Evolutionary conservation across 805 yeast genomes (phyloP).

Genomic region (Metschnikowia gelsemii): DNA sequence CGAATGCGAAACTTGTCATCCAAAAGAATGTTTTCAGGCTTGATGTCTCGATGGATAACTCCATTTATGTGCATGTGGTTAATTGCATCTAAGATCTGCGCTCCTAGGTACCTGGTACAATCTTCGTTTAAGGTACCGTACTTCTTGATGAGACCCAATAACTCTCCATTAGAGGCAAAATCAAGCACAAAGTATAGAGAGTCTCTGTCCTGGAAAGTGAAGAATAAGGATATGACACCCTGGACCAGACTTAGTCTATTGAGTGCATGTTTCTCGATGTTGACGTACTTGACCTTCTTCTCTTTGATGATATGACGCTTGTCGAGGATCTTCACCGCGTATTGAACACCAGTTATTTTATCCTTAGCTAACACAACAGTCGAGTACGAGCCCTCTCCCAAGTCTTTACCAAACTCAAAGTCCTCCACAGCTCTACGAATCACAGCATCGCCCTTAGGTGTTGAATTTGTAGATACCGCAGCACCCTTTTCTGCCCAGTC

Average conservation of each 20-base stretch:
- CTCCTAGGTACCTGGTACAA: conserved; percentile 63
- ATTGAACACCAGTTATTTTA: conserved; percentile 53
- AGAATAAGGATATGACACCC: conserved; percentile 68
- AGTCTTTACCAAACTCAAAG: conserved; percentile 40
- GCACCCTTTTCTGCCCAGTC: conserved; percentile 39
- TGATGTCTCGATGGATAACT: conserved; percentile 76
- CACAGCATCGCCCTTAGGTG: conserved; percentile 22
- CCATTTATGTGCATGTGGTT: conserved; percentile 73
- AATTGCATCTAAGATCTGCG: conserved; percentile 73
- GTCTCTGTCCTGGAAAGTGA: conserved; percentile 76
- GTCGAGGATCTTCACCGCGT: conserved; percentile 75
- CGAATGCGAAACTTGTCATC: conserved; percentile 61
- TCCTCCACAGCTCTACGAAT: conserved; percentile 40
- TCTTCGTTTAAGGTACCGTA: conserved; percentile 71
- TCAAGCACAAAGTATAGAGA: conserved; percentile 74
- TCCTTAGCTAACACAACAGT: conserved; percentile 48
- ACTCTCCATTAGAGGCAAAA: conserved; percentile 78
- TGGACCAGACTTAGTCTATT: conserved; percentile 60
- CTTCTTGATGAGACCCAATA: conserved; percentile 63
- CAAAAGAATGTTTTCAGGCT: conserved; percentile 77
- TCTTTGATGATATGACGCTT: conserved; percentile 77
- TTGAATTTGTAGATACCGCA: conserved; percentile 22
- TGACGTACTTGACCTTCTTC: conserved; percentile 81
- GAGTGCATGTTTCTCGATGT: conserved; percentile 77
- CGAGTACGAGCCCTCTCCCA: conserved; percentile 48